These are phyloP conservation scores for Ammopiptanthus mongolicus DNA, from an alignment of 306 rosid species.

Conservation along the genomic window DNA sequence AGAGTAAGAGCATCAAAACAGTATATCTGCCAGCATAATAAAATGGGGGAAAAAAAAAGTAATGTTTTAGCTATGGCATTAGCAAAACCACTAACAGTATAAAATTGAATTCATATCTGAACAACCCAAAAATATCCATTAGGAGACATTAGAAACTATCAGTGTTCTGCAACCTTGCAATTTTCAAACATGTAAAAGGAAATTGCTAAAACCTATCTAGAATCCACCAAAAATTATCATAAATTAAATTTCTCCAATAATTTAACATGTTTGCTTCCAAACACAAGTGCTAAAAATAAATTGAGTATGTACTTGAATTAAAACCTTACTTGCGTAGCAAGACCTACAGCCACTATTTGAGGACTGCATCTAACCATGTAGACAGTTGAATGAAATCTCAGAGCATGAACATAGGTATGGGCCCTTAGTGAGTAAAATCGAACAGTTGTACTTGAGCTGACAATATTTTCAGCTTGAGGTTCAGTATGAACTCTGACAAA, in stretches of 20 bases:
- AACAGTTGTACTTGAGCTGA: conserved; percentile 71
- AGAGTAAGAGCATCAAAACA: conserved; percentile 96
- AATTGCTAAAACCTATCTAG: conserved; percentile 14
- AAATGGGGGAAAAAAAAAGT: conserved; percentile 9
- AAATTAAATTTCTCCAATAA: conserved; percentile 8
- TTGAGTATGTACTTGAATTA: background rate
- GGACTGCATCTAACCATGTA: conserved; percentile 97
- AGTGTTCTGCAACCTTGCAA: conserved; percentile 13
- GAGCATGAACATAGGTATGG: conserved; percentile 81
- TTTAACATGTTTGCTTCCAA: conserved; percentile 6
- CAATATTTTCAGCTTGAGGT: conserved; percentile 48
- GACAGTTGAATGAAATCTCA: conserved; percentile 88
- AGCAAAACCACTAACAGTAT: conserved; percentile 5
- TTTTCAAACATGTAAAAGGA: conserved; percentile 5
- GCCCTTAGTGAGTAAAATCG: conserved; percentile 84
- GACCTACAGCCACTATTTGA: conserved; percentile 85
- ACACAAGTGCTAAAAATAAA: conserved; percentile 8
- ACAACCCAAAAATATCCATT: conserved; percentile 6
- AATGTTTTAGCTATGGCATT: conserved; percentile 16
- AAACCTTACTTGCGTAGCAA: conserved; percentile 85
- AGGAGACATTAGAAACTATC: conserved; percentile 2
- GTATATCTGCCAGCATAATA: conserved; percentile 66
- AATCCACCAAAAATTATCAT: conserved; percentile 5
- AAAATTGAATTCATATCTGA: conserved; percentile 10
- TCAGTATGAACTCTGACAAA: conserved; percentile 30